Base-by-base conservation (phyloP, 2,329 filamentous ascomycete genomes). In the Sclerotinia spermophila region DNA sequence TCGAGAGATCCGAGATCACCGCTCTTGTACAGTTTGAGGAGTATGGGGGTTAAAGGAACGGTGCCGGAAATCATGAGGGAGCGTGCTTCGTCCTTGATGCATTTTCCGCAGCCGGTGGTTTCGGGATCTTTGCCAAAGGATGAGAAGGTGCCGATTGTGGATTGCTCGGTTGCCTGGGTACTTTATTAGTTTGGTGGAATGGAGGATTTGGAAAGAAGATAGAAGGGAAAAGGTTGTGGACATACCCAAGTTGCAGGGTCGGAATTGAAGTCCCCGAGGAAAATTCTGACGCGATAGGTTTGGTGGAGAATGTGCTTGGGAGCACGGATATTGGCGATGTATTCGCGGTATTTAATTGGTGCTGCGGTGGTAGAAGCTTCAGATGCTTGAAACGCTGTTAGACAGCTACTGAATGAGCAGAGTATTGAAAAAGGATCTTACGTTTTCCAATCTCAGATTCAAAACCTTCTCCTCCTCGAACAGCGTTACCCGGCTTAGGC, bases 131-230 rank as follows among this genome's bases (percentile, higher is more conserved):
- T 80, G 5, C 80, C 79, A 61, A 83, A 79, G 17, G 80, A 76
- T 2, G 78, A 76, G 45, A 82, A 78, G 51, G 81, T 81, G 42
- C 82, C 81, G 33, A 84, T 78, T 44, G 82, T 81, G 62, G 82
- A 81, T 5, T 59, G 30, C 2, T 48, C 61, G n/a, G 69, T 70
- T 5, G 61, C 27, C 67, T 69, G 59, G 8, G 17, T 17, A 0
- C 40, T 38, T 48, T 19, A 44, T 68, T 35, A 62, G 24, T 42
- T 11, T 6, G 7, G 15, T 3, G 5, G 3, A 2, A 27, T 17
- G 13, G 6, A 30, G 48, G 10, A 24, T 17, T 45, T 59, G 30
- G 45, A 45, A 13, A 55, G 19, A 2, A 44, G 13, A 30, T 11
- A 21, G 3, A 40, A 24, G n/a, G 7, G 11, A 53, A 10, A 27